Conservation (phyloP, 805 yeast species). For the Candida ponderosae region DNA sequence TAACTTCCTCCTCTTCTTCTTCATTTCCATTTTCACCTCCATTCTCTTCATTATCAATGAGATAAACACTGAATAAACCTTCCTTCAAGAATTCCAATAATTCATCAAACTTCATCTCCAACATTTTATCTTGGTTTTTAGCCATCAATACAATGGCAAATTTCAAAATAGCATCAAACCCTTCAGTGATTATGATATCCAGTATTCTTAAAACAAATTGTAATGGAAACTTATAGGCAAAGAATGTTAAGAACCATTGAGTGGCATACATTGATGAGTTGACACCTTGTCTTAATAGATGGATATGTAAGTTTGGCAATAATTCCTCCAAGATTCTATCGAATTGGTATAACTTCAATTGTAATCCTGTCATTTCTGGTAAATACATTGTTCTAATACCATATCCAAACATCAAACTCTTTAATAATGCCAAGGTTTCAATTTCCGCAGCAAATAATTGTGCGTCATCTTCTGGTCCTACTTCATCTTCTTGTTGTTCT, state of each 20-base stretch:
- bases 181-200: conserved; percentile 87
- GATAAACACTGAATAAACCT: conserved; percentile 64
- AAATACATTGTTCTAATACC: conserved; percentile 69
- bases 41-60: conserved; percentile 26
- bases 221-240: conserved; percentile 91
- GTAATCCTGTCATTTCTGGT: conserved; percentile 93
- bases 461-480: too few species aligned
- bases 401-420: conserved; percentile 77
- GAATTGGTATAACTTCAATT: conserved; percentile 78
- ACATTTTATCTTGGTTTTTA: conserved; percentile 51
- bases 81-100: conserved; percentile 74
- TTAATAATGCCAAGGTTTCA: conserved; percentile 79
- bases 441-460: conserved; percentile 36
- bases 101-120: conserved; percentile 65
- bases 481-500: too few species aligned
- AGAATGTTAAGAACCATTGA: conserved; percentile 94
- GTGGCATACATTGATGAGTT: conserved; percentile 94
- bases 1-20: conserved; percentile 15
- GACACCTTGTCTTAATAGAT: conserved; percentile 79
- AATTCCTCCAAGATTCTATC: conserved; percentile 78
- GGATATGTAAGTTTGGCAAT: conserved; percentile 65
- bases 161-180: conserved; percentile 77
- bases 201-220: conserved; percentile 80
- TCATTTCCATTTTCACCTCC: conserved; percentile 20
- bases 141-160: conserved; percentile 78